A percentile compares a stretch with the other conserved stretches of the same genome.
phyloP scores from a whole-genome alignment of 2,329 filamentous ascomycete genomes.

The Chrysoporthe deuterocubensis region DNA sequence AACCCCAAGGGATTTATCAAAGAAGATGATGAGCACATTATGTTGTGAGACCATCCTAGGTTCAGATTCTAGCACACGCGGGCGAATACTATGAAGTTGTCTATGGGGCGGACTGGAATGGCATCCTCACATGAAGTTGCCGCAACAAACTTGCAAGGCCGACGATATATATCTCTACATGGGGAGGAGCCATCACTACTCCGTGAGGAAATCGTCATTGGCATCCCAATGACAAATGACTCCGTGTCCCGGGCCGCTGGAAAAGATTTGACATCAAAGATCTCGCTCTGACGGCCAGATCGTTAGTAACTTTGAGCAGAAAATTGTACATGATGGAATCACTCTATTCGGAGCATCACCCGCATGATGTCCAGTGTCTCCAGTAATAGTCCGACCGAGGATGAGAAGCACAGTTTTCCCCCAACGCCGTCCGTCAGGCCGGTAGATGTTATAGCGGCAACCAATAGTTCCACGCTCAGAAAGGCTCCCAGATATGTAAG shows the following conservation, averaged over 20 bases:
- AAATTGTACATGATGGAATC: neutral
- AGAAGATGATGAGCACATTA: neutral
- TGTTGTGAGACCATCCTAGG: neutral
- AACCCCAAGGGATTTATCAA: slow-evolving; percentile 30
- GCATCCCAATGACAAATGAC: neutral
- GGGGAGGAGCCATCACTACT: neutral
- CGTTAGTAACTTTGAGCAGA: neutral
- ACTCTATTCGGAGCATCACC: neutral
- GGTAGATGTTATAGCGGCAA: neutral
- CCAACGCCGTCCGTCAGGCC: neutral
- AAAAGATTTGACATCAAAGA: neutral
- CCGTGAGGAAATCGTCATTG: neutral
- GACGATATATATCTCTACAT: neutral
- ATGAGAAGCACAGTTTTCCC: neutral
- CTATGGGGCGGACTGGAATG: neutral
- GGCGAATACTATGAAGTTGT: neutral
- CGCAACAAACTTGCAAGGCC: neutral
- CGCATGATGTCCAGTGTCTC: neutral
- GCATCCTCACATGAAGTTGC: neutral
- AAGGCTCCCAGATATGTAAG: too few relatives aligned
- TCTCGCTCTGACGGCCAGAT: neutral
- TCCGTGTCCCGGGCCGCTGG: neutral
- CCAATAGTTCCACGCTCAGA: too few relatives aligned
- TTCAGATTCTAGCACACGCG: neutral
- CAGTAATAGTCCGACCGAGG: neutral